These are phyloP conservation scores for Aspergillus haitiensis DNA, from an alignment of 495 filamentous ascomycete genomes.

Conservation along the genomic window DNA sequence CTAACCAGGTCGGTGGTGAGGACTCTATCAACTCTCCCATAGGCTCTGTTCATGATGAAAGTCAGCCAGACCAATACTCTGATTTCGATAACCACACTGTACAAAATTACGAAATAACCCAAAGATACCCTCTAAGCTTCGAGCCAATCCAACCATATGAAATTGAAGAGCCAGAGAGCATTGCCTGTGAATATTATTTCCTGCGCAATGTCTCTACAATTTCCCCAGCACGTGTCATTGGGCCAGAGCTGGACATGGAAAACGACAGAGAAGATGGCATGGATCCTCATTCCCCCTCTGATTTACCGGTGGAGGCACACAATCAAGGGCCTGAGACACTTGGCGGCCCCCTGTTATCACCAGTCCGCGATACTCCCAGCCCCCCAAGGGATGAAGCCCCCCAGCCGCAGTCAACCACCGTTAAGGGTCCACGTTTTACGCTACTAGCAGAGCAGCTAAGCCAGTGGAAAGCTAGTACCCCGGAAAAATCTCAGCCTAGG, in stretches of 20 bases:
- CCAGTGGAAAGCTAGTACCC: constrained; percentile 57
- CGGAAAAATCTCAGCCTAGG: constrained; percentile 42
- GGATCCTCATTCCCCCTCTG: background rate
- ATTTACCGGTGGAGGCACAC: background rate
- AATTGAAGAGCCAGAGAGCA: constrained; percentile 20
- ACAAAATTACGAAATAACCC: constrained; percentile 17
- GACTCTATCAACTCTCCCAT: constrained; percentile 16
- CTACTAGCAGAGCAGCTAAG: constrained; percentile 60
- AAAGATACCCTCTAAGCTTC: background rate
- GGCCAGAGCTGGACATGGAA: background rate
- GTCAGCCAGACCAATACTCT: constrained; percentile 18
- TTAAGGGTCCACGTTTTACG: constrained; percentile 54
- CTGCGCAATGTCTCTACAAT: constrained; percentile 9
- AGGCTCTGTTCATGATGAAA: constrained; percentile 17
- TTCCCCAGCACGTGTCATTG: constrained; percentile 7
- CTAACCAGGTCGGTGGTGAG: constrained; percentile 14
- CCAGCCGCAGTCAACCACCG: constrained; percentile 29
- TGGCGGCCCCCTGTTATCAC: constrained; percentile 20
- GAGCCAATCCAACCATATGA: constrained; percentile 24
- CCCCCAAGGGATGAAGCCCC: constrained; percentile 7
- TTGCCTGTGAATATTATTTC: constrained; percentile 12
- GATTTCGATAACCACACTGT: constrained; percentile 27
- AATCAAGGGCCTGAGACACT: background rate
- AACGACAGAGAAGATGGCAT: too few species aligned
- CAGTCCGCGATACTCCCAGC: constrained; percentile 17